Base-by-base conservation (phyloP, 139 green algal species). In the Auxenochlorella pyrenoidosa region DNA sequence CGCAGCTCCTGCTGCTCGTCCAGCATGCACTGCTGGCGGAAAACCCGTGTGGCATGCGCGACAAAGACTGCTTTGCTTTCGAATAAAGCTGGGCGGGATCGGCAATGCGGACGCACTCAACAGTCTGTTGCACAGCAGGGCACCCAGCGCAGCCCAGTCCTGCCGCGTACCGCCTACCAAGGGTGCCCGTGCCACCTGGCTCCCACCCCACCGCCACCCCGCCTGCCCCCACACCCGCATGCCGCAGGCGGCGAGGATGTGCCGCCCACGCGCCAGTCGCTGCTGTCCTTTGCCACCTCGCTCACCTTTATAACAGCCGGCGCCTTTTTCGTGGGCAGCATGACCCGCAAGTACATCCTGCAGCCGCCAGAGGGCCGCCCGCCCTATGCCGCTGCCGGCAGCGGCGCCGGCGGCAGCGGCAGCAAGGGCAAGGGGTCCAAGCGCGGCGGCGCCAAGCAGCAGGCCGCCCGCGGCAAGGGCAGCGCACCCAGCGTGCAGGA, bases 261-360 rank as follows among this genome's bases (percentile, higher is more conserved):
- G 19, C 82, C n/a, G 28, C 22, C 43, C 16, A 36, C 32, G 36
- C 65, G 51, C 12, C 60, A 34, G 38, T 68, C 82, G 28, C 82
- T 86, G 43, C 47, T 34, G 32, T 19, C 47, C 32, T 79, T 86
- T 79, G 82, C 66, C 22, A 51, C 21, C 24, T 54, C 44, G 0
- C 10, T 79, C 0, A 21, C 65, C 43, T n/a, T 66, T 24, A 78
- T 86, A 10, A 79, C 44, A 18, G 12, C n/a, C 4, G 82, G 66
- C 43, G 44, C 82, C 19, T 86, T 70, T 22, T 65, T 79, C 22
- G 3, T 86, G 8, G 82, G 82, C 2, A 32, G 18, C 13, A 44
- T 36, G 13, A 51, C 78, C 10, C 82, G 82, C 13, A 38, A n/a
- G 13, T 82, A 87, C 83, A 87, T 81, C 54, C 71, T 82, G 83